A percentile compares a stretch with the other conserved stretches of the same genome.
These are phyloP conservation scores for Thecaphora frezii DNA, from an alignment of 1,284 basidiomycete species.

Conservation along the genomic window DNA sequence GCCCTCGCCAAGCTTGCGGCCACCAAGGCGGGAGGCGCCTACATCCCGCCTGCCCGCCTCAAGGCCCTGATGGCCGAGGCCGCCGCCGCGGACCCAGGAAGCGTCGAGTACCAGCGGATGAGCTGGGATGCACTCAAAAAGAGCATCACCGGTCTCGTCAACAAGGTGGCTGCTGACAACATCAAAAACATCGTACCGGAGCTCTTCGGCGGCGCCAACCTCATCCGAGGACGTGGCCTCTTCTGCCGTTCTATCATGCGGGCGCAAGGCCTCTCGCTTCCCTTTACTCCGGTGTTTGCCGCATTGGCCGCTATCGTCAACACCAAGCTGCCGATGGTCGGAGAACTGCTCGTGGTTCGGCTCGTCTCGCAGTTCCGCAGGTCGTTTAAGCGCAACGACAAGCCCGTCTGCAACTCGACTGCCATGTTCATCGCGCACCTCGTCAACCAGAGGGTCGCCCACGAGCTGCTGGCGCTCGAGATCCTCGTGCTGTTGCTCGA, in stretches of 20 bases:
- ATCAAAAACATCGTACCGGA: conserved; percentile 97
- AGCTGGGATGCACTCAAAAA: conserved; percentile 98
- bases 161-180: conserved; percentile 81
- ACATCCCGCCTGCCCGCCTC: conserved; percentile 86
- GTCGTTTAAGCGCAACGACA: conserved; percentile 95
- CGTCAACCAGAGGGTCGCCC: conserved; percentile 91
- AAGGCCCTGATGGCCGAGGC: conserved; percentile 83
- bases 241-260: conserved; percentile 86
- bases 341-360: conserved; percentile 83
- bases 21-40: conserved; percentile 84
- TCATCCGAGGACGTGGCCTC: conserved; percentile 55
- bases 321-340: conserved; percentile 93
- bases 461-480: conserved; percentile 91
- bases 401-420: conserved; percentile 90
- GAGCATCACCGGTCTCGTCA: conserved; percentile 98
- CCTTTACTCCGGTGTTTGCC: conserved; percentile 96
- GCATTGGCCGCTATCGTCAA: conserved; percentile 92
- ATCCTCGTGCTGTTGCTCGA: conserved; percentile 92
- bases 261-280: conserved; percentile 91
- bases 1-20: conserved; percentile 48
- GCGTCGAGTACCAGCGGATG: conserved; percentile 88
- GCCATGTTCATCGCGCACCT: conserved; percentile 95
- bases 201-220: conserved; percentile 56
- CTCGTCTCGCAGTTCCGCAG: conserved; percentile 92
- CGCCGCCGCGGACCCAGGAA: conserved; percentile 77